Conservation (phyloP, 495 filamentous ascomycete species). For the Xylona heveae region DNA sequence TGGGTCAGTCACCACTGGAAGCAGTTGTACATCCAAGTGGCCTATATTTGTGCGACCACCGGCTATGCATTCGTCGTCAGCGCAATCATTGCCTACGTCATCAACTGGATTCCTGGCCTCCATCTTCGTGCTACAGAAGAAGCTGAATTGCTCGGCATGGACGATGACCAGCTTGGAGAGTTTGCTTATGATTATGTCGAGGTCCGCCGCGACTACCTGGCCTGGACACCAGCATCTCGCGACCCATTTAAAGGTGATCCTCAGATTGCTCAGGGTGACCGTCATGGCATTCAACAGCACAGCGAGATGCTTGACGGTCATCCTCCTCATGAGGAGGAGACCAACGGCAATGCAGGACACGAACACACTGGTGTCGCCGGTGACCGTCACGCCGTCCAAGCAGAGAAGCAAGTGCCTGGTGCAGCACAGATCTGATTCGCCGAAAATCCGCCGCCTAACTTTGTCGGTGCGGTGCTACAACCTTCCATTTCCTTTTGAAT, state of each 20-base stretch:
- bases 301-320: slow-evolving; percentile 48
- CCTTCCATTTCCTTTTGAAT: too few relatives aligned
- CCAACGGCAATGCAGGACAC: slow-evolving; percentile 14
- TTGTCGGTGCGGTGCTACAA: too few relatives aligned
- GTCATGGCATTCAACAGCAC: slow-evolving; percentile 70
- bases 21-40: slow-evolving; percentile 81
- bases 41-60: slow-evolving; percentile 58
- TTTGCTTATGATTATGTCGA: slow-evolving; percentile 99
- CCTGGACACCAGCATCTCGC: slow-evolving; percentile 76
- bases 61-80: slow-evolving; percentile 73
- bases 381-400: slow-evolving; percentile 11
- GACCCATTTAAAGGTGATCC: slow-evolving; percentile 37
- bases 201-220: slow-evolving; percentile 89
- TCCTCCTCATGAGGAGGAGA: slow-evolving; percentile 25
- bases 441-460: too few relatives aligned
- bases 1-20: slow-evolving; percentile 77
- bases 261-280: slow-evolving; percentile 41
- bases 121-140: slow-evolving; percentile 83
- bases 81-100: slow-evolving; percentile 56
- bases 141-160: slow-evolving; percentile 96
- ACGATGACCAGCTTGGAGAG: slow-evolving; percentile 95
- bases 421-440: too few relatives aligned
- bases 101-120: slow-evolving; percentile 77
- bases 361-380: slow-evolving; percentile 20
- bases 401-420: too few relatives aligned